Conservation (phyloP, 148 eudicot genomes). For the Gaultheria prostrata region DNA sequence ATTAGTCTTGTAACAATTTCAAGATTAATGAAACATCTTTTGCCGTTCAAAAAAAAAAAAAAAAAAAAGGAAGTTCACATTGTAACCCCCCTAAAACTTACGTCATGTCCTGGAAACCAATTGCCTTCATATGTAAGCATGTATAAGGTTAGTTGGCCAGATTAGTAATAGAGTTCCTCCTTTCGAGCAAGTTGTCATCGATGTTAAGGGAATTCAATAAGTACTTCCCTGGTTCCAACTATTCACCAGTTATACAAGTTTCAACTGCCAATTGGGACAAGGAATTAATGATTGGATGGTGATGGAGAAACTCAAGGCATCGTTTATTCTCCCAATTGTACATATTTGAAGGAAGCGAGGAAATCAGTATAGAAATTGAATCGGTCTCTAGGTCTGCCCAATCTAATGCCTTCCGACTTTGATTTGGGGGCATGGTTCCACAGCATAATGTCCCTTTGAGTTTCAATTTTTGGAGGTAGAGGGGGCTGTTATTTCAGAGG, state of each 20-base stretch:
- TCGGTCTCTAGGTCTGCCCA: neutral
- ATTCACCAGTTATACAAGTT: neutral
- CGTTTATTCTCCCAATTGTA: neutral
- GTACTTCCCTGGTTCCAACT: neutral
- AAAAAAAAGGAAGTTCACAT: no score
- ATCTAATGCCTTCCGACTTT: neutral
- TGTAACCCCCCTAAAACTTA: neutral
- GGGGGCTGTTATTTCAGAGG: neutral
- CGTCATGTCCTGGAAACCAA: neutral
- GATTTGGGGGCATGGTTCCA: neutral
- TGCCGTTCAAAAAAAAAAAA: no score
- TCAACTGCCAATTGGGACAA: neutral
- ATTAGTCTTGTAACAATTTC: no score
- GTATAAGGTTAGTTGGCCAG: neutral
- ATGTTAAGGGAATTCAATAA: neutral
- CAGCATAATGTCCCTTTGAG: neutral
- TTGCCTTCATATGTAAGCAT: neutral
- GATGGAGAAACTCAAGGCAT: neutral
- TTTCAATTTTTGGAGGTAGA: neutral
- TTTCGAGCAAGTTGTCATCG: neutral
- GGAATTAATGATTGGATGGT: neutral
- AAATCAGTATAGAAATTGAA: neutral
- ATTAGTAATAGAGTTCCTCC: neutral
- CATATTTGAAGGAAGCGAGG: neutral
- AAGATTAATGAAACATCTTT: no score